Evolutionary conservation across 768 basidiomycete genomes (phyloP).

Genomic region (Galerina sulciceps): DNA sequence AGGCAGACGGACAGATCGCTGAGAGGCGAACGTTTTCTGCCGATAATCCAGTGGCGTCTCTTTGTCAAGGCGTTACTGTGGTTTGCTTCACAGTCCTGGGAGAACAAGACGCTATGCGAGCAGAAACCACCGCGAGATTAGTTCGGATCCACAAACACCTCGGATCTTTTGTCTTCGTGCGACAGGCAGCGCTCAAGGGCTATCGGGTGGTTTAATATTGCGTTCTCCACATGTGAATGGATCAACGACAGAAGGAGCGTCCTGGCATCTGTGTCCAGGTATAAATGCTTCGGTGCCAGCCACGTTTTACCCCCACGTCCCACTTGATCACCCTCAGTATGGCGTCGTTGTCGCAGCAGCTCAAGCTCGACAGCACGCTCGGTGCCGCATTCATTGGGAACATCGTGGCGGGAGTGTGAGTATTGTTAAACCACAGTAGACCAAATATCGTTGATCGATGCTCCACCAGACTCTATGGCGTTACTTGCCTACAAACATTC

Average conservation of each 20-base stretch:
- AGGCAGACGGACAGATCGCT: not conserved
- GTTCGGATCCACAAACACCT: no score
- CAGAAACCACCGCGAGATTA: not conserved
- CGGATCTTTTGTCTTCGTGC: not conserved
- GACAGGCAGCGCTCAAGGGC: not conserved
- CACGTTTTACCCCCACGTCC: not conserved
- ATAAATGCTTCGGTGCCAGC: not conserved
- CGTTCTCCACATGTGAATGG: no score
- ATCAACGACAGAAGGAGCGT: no score
- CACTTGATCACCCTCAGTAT: constrained; percentile 1
- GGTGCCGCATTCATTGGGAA: constrained; percentile 51
- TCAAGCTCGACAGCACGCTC: constrained; percentile 38
- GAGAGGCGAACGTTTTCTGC: not conserved
- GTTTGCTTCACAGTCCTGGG: not conserved
- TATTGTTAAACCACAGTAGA: not conserved
- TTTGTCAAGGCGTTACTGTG: no score
- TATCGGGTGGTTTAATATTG: no score
- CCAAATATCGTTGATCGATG: not conserved
- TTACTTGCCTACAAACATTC: constrained; percentile 44
- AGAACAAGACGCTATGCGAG: not conserved
- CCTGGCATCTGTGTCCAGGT: not conserved
- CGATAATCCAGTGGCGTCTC: not conserved
- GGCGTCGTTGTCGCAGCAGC: constrained; percentile 11
- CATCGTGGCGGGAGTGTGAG: constrained; percentile 43
- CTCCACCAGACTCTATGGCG: constrained; percentile 41